Conservation (phyloP, 768 basidiomycete genomes). For the Phallus indusiatus region DNA sequence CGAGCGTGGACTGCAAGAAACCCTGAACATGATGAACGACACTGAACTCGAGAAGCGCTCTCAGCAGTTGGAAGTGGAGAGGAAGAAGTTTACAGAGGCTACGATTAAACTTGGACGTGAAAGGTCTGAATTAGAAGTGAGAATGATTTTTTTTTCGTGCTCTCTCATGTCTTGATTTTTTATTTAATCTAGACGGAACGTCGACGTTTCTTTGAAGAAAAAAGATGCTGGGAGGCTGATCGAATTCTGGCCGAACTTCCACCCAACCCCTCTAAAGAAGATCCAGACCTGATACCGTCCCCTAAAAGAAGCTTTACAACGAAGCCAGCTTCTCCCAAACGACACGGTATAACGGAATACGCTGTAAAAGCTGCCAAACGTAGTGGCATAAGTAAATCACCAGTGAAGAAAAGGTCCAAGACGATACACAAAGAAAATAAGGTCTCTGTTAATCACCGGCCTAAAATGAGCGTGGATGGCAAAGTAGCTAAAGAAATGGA, state of each 20-base stretch:
- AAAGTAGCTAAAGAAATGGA: neutral
- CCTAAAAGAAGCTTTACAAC: slow-evolving; percentile 13
- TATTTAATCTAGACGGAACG: slow-evolving; percentile 43
- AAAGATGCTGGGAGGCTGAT: slow-evolving; percentile 55
- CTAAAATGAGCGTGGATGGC: neutral
- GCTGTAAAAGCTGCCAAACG: neutral
- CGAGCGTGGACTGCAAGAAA: neutral
- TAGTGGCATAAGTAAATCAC: slow-evolving; percentile 14
- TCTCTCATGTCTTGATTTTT: neutral
- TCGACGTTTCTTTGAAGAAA: slow-evolving; percentile 54
- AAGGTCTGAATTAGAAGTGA: slow-evolving; percentile 56
- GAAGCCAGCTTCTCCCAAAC: neutral
- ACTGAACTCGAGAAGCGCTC: slow-evolving; percentile 43
- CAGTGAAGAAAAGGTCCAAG: slow-evolving; percentile 12
- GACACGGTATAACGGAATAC: neutral
- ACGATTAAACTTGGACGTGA: slow-evolving; percentile 56
- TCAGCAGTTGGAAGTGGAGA: slow-evolving; percentile 55
- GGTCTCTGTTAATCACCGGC: neutral
- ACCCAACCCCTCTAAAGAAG: slow-evolving; percentile 25
- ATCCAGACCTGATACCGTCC: slow-evolving; percentile 19
- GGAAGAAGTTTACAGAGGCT: slow-evolving; percentile 53
- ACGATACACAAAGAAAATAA: slow-evolving; percentile 2
- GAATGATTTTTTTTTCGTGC: neutral
- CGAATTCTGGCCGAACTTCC: slow-evolving; percentile 51
- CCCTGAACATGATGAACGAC: slow-evolving; percentile 30